These are phyloP conservation scores for Hypoxylon sp. DNA, from an alignment of 2,329 filamentous ascomycete genomes.

Conservation along the genomic window DNA sequence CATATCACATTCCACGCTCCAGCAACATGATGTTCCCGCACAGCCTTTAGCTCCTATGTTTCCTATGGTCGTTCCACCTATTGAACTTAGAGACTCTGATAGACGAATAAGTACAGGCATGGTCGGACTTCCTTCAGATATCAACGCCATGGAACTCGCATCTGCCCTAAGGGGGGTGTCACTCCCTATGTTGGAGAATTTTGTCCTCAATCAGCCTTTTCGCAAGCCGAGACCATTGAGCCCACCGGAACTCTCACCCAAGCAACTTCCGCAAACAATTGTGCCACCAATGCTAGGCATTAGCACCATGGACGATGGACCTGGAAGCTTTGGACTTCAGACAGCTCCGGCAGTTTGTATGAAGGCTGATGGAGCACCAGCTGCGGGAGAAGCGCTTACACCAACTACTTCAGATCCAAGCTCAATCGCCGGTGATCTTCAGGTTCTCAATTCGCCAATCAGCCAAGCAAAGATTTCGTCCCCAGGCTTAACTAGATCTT, in stretches of 20 bases:
- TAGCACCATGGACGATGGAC: neutral
- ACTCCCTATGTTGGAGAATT: conserved; percentile 56
- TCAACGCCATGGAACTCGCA: conserved; percentile 50
- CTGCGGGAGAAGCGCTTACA: conserved; percentile 20
- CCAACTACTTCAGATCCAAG: conserved; percentile 12
- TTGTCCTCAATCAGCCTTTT: conserved; percentile 51
- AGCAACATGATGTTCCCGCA: conserved; percentile 15
- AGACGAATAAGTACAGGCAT: conserved; percentile 55
- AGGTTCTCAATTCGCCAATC: conserved; percentile 26
- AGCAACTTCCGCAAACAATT: conserved; percentile 51
- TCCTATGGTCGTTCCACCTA: conserved; percentile 17
- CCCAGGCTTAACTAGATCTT: neutral
- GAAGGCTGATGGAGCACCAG: conserved; percentile 21
- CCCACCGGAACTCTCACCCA: conserved; percentile 58
- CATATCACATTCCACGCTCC: conserved; percentile 9
- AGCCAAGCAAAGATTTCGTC: conserved; percentile 17
- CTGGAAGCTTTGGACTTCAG: conserved; percentile 3
- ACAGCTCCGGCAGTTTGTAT: conserved; percentile 21
- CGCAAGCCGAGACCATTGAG: conserved; percentile 46
- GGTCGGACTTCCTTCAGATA: conserved; percentile 51
- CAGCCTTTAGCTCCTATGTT: conserved; percentile 21
- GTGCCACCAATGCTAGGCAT: conserved; percentile 28
- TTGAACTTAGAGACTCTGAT: conserved; percentile 45
- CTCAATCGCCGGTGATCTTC: conserved; percentile 18
- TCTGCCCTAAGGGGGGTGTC: conserved; percentile 54